Evolutionary conservation across 2,329 filamentous ascomycete genomes (phyloP).

Genomic region (Fusarium sp.): DNA sequence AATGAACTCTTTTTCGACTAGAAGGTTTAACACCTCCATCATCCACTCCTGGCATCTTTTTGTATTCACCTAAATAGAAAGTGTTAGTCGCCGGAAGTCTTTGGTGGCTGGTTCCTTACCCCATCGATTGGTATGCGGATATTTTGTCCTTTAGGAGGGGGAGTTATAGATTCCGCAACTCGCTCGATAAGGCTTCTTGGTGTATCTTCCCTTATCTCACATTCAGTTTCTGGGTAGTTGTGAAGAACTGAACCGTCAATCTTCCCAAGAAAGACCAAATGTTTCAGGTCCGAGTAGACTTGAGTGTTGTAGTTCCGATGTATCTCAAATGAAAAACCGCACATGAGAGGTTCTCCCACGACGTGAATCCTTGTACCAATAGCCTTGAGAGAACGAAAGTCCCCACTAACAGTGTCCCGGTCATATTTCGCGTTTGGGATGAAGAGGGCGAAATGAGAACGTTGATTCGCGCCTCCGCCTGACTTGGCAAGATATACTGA

Average conservation of each 20-base stretch:
- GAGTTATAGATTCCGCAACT: accelerated
- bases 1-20: accelerated
- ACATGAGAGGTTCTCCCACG: not conserved
- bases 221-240: accelerated
- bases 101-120: accelerated
- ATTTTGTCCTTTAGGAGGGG: accelerated
- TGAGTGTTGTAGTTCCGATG: not conserved
- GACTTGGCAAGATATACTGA: not conserved
- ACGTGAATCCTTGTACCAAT: not conserved
- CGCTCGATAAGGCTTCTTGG: accelerated
- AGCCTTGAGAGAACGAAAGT: not conserved
- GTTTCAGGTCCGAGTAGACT: accelerated
- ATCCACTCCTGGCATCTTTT: not conserved
- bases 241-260: accelerated
- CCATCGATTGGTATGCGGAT: not conserved
- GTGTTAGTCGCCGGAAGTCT: accelerated
- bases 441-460: not conserved
- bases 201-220: accelerated
- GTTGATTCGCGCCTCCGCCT: accelerated
- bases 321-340: not conserved
- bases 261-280: not conserved
- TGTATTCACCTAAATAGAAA: not conserved
- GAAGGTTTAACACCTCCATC: accelerated
- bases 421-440: not conserved
- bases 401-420: not conserved